A percentile compares a stretch with the other conserved stretches of the same genome.
phyloP scores from a whole-genome alignment of 108 stramenopile species.

The Conticribra weissflogii region DNA sequence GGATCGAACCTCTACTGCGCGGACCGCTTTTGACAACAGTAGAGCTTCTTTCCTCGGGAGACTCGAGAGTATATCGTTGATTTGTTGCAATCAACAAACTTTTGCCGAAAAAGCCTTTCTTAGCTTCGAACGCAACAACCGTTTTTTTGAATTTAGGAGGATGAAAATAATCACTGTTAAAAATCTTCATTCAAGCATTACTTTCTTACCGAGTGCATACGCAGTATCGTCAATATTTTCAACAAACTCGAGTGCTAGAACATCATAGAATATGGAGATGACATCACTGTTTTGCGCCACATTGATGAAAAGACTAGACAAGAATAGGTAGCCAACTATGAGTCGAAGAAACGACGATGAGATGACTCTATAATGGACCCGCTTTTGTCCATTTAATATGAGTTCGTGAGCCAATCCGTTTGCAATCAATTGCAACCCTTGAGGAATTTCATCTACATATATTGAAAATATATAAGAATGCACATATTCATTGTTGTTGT shows the following conservation, averaged over 20 bases:
- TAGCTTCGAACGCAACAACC: too few relatives aligned
- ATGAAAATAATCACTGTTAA: conserved; percentile 8
- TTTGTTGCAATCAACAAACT: conserved; percentile 19
- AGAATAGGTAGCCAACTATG: conserved; percentile 31
- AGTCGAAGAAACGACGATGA: conserved; percentile 21
- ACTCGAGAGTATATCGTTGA: conserved; percentile 8
- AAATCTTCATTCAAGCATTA: conserved; percentile 26
- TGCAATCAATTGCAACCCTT: conserved; percentile 18
- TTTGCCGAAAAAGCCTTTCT: conserved; percentile 34
- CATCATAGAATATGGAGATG: conserved; percentile 32
- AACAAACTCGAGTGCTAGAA: conserved; percentile 27
- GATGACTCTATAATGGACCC: conserved; percentile 16
- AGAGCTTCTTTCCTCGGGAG: background rate
- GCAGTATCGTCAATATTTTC: conserved; percentile 36
- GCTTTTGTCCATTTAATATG: conserved; percentile 15
- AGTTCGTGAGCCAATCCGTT: conserved; percentile 10
- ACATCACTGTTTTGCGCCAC: conserved; percentile 28
- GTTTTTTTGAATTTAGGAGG: background rate
- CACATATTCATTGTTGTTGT: background rate
- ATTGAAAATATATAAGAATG: background rate
- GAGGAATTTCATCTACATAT: conserved; percentile 24
- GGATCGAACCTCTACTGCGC: background rate
- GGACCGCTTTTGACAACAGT: background rate
- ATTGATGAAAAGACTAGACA: conserved; percentile 30
- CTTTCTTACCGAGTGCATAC: conserved; percentile 22